Percentiles rank a stretch among this genome's conserved stretches.
Evolutionary conservation across 805 yeast species (phyloP).

Genomic region (Saturnispora diversa): DNA sequence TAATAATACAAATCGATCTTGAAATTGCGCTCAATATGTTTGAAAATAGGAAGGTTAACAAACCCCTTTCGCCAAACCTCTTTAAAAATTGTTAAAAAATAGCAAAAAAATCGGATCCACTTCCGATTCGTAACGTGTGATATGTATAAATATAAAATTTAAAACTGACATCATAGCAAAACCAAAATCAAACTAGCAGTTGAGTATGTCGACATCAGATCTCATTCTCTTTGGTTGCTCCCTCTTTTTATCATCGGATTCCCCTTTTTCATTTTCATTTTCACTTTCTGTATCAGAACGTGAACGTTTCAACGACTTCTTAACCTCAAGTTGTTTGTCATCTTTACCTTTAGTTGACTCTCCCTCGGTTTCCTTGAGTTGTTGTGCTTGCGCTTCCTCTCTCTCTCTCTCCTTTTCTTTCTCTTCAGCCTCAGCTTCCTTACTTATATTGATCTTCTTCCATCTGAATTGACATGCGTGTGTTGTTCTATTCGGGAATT

Average conservation of each 20-base stretch:
- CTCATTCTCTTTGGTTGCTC: not conserved
- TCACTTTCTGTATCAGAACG: not conserved
- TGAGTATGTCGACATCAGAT: not conserved
- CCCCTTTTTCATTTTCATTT: too few species aligned
- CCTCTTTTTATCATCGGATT: not conserved
- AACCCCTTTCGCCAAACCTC: too few species aligned
- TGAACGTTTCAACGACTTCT: too few species aligned
- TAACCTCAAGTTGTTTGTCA: not conserved
- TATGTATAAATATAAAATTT: too few species aligned
- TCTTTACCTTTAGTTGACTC: not conserved
- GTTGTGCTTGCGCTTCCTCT: not conserved
- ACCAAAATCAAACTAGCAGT: too few species aligned
- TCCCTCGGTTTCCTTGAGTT: not conserved
- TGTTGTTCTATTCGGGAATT: conserved; percentile 13
- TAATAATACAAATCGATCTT: too few species aligned
- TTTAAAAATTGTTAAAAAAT: too few species aligned
- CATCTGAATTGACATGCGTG: conserved; percentile 18
- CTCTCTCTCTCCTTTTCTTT: not conserved
- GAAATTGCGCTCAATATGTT: too few species aligned
- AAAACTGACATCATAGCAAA: too few species aligned
- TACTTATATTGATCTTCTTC: conserved; percentile 10
- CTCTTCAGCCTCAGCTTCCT: not conserved
- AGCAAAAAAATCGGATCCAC: too few species aligned
- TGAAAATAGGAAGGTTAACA: too few species aligned
- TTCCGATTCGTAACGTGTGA: not conserved